These are phyloP conservation scores for Daedalea quercina DNA, from an alignment of 768 basidiomycete species.

Conservation along the genomic window DNA sequence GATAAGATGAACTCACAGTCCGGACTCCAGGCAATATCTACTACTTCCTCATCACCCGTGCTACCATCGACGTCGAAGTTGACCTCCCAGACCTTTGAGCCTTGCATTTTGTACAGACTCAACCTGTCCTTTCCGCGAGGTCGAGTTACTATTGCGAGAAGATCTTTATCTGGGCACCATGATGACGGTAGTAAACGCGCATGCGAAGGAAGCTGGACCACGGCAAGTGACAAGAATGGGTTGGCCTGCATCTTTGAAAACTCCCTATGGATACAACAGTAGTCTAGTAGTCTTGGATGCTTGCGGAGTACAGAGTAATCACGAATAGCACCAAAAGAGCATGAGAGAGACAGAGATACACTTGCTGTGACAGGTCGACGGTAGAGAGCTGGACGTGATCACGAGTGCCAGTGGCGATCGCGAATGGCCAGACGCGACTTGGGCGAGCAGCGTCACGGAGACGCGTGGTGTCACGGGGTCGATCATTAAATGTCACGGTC, in stretches of 20 bases:
- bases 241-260: background rate
- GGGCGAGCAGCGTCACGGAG: no score
- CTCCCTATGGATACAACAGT: background rate
- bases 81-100: conserved; percentile 77
- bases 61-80: conserved; percentile 40
- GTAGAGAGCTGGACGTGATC: no score
- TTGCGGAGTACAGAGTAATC: no score
- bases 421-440: no score
- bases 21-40: conserved; percentile 73
- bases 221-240: conserved; percentile 48
- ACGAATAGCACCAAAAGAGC: no score
- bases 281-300: no score
- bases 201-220: conserved; percentile 47
- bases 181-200: conserved; percentile 55
- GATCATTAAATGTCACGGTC: no score
- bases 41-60: conserved; percentile 39
- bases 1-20: conserved; percentile 46
- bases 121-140: conserved; percentile 63
- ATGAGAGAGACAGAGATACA: no score
- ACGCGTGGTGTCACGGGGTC: no score
- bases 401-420: no score
- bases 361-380: no score
- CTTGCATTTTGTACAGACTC: conserved; percentile 77
- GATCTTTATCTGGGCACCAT: conserved; percentile 84
- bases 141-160: conserved; percentile 60